Percentiles rank a stretch among this genome's conserved stretches.
phyloP scores from a whole-genome alignment of 176 grass and related monocot genomes.

The Eragrostis curvula region DNA sequence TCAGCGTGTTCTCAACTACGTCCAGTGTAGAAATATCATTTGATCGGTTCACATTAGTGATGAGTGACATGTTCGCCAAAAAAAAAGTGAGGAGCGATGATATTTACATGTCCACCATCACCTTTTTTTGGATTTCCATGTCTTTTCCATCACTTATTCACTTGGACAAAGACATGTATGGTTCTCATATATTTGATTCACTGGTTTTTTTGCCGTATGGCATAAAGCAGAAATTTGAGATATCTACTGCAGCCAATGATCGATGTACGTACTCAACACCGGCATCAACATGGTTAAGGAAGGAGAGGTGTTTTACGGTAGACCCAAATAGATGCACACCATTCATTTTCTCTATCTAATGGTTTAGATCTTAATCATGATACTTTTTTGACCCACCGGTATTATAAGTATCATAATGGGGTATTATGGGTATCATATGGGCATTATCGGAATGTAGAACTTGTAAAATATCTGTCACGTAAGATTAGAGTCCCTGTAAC shows the following conservation, averaged over 20 bases:
- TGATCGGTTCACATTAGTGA: neutral
- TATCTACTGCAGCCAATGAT: neutral
- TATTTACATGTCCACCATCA: neutral
- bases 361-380: no score
- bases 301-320: no score
- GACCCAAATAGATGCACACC: no score
- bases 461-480: no score
- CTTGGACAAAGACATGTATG: neutral
- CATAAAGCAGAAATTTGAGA: slow-evolving; percentile 17
- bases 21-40: neutral
- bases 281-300: neutral
- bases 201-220: neutral
- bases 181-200: neutral
- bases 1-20: neutral
- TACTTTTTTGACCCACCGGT: no score
- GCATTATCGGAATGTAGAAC: no score
- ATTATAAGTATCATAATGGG: no score
- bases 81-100: no score
- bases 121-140: neutral
- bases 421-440: no score
- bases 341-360: no score
- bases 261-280: neutral
- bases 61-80: neutral
- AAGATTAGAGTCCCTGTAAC: no score
- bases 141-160: neutral